Evolutionary conservation across 371 early-diverging fungal species (phyloP).

Genomic region (Rhizopus delemar): DNA sequence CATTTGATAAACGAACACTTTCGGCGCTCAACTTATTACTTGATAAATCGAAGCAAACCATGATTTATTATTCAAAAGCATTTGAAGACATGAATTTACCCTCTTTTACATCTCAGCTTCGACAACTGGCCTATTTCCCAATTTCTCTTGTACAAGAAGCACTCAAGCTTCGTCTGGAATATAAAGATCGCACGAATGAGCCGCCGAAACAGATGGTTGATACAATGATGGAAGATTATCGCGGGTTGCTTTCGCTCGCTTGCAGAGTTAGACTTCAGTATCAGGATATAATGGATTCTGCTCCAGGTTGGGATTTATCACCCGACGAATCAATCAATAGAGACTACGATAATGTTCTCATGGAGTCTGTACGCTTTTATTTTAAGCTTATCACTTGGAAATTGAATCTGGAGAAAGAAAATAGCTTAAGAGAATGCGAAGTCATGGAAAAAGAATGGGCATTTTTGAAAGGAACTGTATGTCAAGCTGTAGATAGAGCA

Average conservation of each 20-base stretch:
- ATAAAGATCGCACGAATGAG: slow-evolving; percentile 68
- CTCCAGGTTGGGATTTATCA: slow-evolving; percentile 71
- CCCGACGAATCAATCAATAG: slow-evolving; percentile 54
- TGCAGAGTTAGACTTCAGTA: slow-evolving; percentile 74
- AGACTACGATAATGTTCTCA: slow-evolving; percentile 72
- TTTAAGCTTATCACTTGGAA: slow-evolving; percentile 78
- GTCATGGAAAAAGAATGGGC: slow-evolving; percentile 84
- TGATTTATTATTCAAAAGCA: slow-evolving; percentile 64
- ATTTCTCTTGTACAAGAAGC: slow-evolving; percentile 78
- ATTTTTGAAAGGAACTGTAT: slow-evolving; percentile 65
- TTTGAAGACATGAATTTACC: slow-evolving; percentile 74
- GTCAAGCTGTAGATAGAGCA: slow-evolving; percentile 71
- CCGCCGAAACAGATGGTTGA: slow-evolving; percentile 75
- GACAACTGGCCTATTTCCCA: slow-evolving; percentile 76
- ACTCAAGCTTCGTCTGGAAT: slow-evolving; percentile 74
- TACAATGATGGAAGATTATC: slow-evolving; percentile 81
- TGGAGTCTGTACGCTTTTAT: slow-evolving; percentile 75
- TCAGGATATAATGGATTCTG: slow-evolving; percentile 62
- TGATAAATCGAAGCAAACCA: slow-evolving; percentile 63
- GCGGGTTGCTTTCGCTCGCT: slow-evolving; percentile 70
- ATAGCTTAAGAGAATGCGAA: slow-evolving; percentile 74
- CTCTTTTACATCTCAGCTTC: slow-evolving; percentile 63
- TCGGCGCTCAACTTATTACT: slow-evolving; percentile 56
- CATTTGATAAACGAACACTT: slow-evolving; percentile 77
- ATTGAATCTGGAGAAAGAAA: slow-evolving; percentile 54